Evolutionary conservation across 169 alveolate genomes (phyloP).

Genomic region (Amoebophrya sp.): DNA sequence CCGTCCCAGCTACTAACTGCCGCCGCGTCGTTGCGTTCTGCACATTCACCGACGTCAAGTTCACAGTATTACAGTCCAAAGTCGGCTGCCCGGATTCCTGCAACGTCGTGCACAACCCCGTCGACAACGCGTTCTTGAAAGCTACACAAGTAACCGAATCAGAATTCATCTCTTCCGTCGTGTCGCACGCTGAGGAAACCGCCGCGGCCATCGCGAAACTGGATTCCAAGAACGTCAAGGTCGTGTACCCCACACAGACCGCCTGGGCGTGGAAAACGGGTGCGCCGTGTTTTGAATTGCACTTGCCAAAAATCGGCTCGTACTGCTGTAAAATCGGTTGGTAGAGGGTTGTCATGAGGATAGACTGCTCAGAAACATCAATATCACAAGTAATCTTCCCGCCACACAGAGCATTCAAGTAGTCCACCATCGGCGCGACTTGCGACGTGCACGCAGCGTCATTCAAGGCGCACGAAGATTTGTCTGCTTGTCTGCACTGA

Average conservation of each 20-base stretch:
- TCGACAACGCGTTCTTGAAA: not conserved
- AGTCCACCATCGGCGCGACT: not conserved
- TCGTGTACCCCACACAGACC: not conserved
- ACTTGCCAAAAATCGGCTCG: no score
- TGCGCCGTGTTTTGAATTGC: not conserved
- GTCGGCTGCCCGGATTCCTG: not conserved
- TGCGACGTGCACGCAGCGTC: slow-evolving; percentile 11
- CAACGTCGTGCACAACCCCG: not conserved
- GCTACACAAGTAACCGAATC: not conserved
- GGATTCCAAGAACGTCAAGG: not conserved
- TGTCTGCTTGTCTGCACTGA: not conserved
- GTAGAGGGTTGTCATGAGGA: no score
- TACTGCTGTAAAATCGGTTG: no score
- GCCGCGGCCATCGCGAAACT: not conserved
- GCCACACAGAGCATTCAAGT: not conserved
- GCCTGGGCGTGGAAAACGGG: not conserved
- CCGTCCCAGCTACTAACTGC: no score
- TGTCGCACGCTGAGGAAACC: not conserved
- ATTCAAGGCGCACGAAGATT: not conserved
- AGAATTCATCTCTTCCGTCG: not conserved
- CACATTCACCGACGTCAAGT: not conserved
- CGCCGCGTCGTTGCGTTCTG: not conserved
- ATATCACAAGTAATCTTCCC: not conserved
- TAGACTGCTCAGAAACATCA: not conserved
- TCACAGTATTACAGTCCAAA: not conserved